Percentiles rank a stretch among this genome's conserved stretches.
These are phyloP conservation scores for Thalassiosira exigua DNA, from an alignment of 352 stramenopile species.

Conservation along the genomic window DNA sequence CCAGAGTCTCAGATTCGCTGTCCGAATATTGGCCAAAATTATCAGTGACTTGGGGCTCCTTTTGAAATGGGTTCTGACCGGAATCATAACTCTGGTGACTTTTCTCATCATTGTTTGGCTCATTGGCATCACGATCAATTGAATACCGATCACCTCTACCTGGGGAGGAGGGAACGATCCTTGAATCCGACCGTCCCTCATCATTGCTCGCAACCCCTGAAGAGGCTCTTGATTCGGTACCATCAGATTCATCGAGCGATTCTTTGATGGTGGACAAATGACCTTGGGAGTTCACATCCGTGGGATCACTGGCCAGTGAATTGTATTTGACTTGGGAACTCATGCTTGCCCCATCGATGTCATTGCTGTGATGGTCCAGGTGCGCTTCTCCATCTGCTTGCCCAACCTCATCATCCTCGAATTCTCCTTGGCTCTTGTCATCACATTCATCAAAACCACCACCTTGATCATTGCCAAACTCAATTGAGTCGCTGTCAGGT, in stretches of 20 bases:
- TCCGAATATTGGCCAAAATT: constrained; percentile 8
- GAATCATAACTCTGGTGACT: constrained; percentile 11
- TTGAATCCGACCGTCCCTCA: constrained; percentile 12
- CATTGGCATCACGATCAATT: constrained; percentile 15
- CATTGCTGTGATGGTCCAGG: constrained; percentile 9
- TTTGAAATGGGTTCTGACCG: no score
- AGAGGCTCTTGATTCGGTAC: constrained; percentile 3
- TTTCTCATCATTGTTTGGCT: constrained; percentile 18
- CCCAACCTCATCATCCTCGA: constrained; percentile 3
- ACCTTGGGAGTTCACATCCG: constrained; percentile 42
- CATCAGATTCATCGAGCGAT: constrained; percentile 23
- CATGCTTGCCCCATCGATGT: not conserved
- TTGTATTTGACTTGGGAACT: constrained; percentile 20
- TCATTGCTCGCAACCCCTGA: not conserved
- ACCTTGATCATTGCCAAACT: constrained; percentile 29
- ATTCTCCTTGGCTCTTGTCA: not conserved
- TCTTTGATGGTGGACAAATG: constrained; percentile 50
- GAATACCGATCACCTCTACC: not conserved
- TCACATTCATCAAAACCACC: constrained; percentile 17
- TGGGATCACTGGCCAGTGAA: constrained; percentile 44
- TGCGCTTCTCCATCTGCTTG: constrained; percentile 3
- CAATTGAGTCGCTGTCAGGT: constrained; percentile 9
- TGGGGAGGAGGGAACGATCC: not conserved
- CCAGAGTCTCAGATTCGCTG: not conserved
- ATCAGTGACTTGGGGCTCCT: not conserved